Base-by-base conservation (phyloP, 352 stramenopile species). In the Globisporangium cederbergense region DNA sequence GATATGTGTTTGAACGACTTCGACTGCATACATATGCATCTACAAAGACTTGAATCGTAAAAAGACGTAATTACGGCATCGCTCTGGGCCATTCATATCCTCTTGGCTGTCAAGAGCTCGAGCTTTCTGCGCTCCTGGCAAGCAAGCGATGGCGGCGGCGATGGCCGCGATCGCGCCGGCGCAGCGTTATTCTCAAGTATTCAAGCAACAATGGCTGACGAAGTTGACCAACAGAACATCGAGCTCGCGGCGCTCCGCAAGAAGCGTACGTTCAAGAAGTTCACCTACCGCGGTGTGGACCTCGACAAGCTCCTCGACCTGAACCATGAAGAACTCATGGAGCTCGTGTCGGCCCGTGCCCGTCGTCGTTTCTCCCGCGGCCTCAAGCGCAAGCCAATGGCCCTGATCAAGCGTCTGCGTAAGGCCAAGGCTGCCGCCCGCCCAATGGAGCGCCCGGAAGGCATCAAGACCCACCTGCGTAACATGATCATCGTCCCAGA, bases 401-500 rank as follows among this genome's bases (percentile, higher is more conserved):
- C 97, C 45, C 85, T 99, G 55, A 99, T 99, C 86, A 99, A 99
- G 90, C 95, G 97, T 73, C 93, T 99, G 65, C 88, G 97, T 68
- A 98, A 99, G 85, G 96, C 97, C 70, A 99, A 99, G 96, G 98
- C 98, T 72, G 97, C 98, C 65, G 96, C 97, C 65, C 89, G 87
- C 67, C 90, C 95, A 56, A 91, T 98, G 70, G 98, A 99, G 86
- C 98, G 98, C 83, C 98, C 98, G 20, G 89, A 97, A 73, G 92
- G 95, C 72, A 97, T 99, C 79, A 99, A 99, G 93, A 99, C 98
- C 63, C 98, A 99, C 88, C 80, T 99, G 66, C 93, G 98, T 84
- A 98, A 99, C 89, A 99, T 99, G 97, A 99, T 99, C 78, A 99
- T 99, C 76, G 95, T 99, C 62, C 97, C 97, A 59, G 98, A 99